Evolutionary conservation across 108 stramenopile genomes (phyloP), one percentile per base, ranked within the genome.

Genomic region (Skeletonema potamos): DNA sequence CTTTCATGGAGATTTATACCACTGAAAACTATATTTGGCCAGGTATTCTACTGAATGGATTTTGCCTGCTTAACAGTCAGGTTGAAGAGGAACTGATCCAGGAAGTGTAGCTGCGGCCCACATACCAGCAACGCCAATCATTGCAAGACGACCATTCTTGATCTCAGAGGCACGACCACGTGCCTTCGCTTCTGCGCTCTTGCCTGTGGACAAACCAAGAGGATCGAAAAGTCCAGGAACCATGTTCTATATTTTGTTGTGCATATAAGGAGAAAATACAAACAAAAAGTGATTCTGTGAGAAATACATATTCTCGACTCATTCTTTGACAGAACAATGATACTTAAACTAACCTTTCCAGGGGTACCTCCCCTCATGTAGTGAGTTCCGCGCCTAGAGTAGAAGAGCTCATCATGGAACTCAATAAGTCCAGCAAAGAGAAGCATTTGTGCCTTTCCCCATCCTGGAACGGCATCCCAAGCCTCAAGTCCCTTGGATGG

Each of bases 111-210:
- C 82, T n/a, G 82, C 86, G 54, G 81, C 77, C 46, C 73, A 91
- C 41, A 91, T 70, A 62, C 90, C 90, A 51, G 84, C 84, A 62
- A 92, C 66, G 17, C 91, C 91, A 70, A 92, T 85, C 91, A 89
- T 92, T 48, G 89, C 91, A 65, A 92, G 79, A 76, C 91, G 87
- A 67, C 91, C 91, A 65, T 92, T 92, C 82, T 92, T 92, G 77
- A 92, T 85, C 68, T 92, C 91, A 29, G 66, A 70, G 48, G 68
- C 66, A 68, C 91, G 91, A 41, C 91, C 91, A 30, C 78, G 66
- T 27, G 87, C 89, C 76, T 82, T 68, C 13, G 78, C 77, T 59
- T 82, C 89, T 68, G 85, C 87, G 22, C 76, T 68, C 66, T 82
- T 85, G 48, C 77, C 73, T 70, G 76, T 85, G 67, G 75, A 82